Conservation (phyloP, 2,329 filamentous ascomycete genomes). For the Diplodia intermedia region DNA sequence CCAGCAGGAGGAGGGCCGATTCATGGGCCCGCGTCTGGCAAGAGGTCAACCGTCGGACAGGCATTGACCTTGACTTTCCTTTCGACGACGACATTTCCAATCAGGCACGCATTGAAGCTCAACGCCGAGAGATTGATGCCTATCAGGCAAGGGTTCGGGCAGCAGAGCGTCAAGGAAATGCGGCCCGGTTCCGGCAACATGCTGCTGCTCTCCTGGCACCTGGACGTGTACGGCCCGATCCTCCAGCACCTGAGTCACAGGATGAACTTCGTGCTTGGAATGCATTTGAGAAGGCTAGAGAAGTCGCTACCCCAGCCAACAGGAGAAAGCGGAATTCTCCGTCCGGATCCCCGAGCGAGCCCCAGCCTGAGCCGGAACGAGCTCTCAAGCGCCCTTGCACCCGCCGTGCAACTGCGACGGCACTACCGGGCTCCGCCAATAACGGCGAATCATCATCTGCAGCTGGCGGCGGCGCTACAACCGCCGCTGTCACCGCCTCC, state of each 20-base stretch:
- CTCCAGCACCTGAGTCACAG: constrained; percentile 71
- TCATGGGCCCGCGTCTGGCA: constrained; percentile 84
- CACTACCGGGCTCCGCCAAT: constrained; percentile 48
- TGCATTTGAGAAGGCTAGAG: constrained; percentile 83
- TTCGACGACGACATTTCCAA: constrained; percentile 70
- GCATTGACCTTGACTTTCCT: constrained; percentile 83
- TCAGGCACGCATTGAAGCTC: constrained; percentile 36
- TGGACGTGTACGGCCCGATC: constrained; percentile 43
- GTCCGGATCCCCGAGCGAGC: constrained; percentile 73
- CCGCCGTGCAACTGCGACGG: constrained; percentile 66
- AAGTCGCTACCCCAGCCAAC: constrained; percentile 57
- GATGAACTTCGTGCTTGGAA: constrained; percentile 90
- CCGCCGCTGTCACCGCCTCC: constrained; percentile 45
- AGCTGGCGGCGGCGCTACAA: constrained; percentile 5
- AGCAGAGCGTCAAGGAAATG: constrained; percentile 78
- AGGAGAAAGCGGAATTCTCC: constrained; percentile 80
- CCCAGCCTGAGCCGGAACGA: constrained; percentile 72
- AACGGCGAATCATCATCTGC: constrained; percentile 28
- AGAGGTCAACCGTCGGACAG: constrained; percentile 79
- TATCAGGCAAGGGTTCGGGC: constrained; percentile 88
- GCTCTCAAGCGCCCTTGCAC: constrained; percentile 89
- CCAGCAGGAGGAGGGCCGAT: constrained; percentile 35
- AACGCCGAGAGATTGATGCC: constrained; percentile 66
- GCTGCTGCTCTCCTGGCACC: constrained; percentile 66
- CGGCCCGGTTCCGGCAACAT: constrained; percentile 73